Evolutionary conservation across 495 filamentous ascomycete species (phyloP).

Genomic region (Aspergillus leporis): DNA sequence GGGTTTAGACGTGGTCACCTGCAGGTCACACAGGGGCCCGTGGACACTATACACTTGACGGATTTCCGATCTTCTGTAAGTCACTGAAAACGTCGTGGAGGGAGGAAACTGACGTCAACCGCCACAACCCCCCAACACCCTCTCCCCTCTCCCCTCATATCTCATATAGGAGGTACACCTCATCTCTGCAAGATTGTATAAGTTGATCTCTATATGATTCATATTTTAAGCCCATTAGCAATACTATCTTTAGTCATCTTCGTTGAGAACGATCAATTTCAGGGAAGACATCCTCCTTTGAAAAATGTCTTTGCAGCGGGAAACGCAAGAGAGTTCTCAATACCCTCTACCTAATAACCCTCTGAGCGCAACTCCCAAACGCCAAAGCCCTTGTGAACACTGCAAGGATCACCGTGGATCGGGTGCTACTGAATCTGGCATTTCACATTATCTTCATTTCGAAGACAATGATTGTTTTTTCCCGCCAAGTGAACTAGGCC

Average conservation of each 20-base stretch:
- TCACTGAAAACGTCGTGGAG: not conserved
- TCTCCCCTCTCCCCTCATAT: no score
- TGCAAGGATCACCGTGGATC: not conserved
- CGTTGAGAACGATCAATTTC: no score
- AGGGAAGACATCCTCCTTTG: no score
- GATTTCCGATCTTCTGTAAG: not conserved
- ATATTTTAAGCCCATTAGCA: no score
- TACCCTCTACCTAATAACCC: not conserved
- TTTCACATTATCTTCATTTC: conserved; percentile 39
- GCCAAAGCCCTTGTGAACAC: not conserved
- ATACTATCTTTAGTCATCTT: no score
- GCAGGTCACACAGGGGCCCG: no score
- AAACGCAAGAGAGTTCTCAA: not conserved
- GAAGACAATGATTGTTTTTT: conserved; percentile 48
- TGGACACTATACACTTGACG: no score
- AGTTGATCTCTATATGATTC: conserved; percentile 5
- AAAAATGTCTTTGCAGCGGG: not conserved
- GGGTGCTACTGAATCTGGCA: conserved; percentile 8
- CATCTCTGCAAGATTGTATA: conserved; percentile 16
- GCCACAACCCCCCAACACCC: not conserved
- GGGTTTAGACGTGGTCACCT: no score
- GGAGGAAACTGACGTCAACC: conserved; percentile 11
- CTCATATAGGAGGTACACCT: no score
- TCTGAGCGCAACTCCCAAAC: not conserved
- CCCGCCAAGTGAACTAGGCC: conserved; percentile 36